Evolutionary conservation across 345 rosid genomes (phyloP), one percentile per base, ranked within the genome.

Genomic region (Corymbia maculata): DNA sequence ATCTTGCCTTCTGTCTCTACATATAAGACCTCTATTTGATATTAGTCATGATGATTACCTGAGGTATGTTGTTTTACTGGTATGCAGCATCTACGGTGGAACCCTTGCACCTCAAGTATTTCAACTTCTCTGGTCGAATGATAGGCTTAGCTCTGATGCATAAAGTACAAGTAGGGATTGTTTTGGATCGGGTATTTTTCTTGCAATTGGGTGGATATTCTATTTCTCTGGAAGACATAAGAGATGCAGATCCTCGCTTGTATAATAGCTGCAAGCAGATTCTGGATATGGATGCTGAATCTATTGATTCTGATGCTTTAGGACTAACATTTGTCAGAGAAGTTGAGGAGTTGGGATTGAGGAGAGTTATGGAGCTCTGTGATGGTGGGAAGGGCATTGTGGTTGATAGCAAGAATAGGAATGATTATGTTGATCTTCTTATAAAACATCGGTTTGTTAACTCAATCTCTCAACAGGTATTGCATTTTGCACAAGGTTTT

Each of bases 91-190:
- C 99, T 86, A 95, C 92, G 89, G 98, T 96, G 89, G 94, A 98
- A 89, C 97, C 98, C 21, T 66, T 94, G 96, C 97, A 96, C 93
- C 98, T 93, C 32, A 93, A 94, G 44, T 97, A 95, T 94, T 98
- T 96, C 90, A 91, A 88, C 86, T 98, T 98, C 82, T 93, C 97
- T 85, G 99, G 99, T 42, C 95, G 99, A 64, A 94, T 98, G 86
- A 95, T 96, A 89, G 99, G 96, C 4, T 93, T 98, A 88, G 97
- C 99, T 61, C 89, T 98, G 93, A 94, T 95, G 98, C 97, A 97
- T 91, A 96, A 94, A 92, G 95, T 97, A 80, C 99, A 98, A 95
- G 94, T 98, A 12, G 99, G 98, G 19, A 91, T 97, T 89, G 95
- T 95, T 86, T 90, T 98, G 89, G 99, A 98, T 90, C 99, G 96